These are phyloP conservation scores for Lycium ferocissimum DNA, from an alignment of 257 asterid genomes.

Conservation along the genomic window DNA sequence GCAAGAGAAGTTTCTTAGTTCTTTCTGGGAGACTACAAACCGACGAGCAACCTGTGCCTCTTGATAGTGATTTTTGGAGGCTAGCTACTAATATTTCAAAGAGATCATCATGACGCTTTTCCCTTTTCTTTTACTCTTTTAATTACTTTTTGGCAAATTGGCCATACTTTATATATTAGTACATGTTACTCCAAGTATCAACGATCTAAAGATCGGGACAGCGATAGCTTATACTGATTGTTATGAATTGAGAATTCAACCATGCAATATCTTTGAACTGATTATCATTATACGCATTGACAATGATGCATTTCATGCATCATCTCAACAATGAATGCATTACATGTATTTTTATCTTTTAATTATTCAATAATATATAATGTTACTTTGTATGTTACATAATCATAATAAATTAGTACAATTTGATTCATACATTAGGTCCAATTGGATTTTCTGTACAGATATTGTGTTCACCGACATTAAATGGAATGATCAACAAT, in stretches of 20 bases:
- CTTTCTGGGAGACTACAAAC: background rate
- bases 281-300: background rate
- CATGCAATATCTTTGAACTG: background rate
- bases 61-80: constrained; percentile 31
- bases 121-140: background rate
- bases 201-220: background rate
- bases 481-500: background rate
- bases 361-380: background rate
- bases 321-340: too few relatives aligned
- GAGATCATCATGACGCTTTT: background rate
- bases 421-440: background rate
- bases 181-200: background rate
- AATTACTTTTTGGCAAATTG: background rate
- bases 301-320: too few relatives aligned
- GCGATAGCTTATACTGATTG: background rate
- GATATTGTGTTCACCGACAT: background rate
- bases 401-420: background rate
- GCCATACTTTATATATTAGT: background rate
- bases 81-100: background rate
- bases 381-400: background rate
- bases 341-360: background rate
- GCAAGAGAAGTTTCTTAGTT: background rate
- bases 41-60: constrained; percentile 34
- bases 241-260: background rate
- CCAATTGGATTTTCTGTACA: too few relatives aligned